Evolutionary conservation across 495 filamentous ascomycete genomes (phyloP).

Genomic region (Astrothelium subdiscretum): DNA sequence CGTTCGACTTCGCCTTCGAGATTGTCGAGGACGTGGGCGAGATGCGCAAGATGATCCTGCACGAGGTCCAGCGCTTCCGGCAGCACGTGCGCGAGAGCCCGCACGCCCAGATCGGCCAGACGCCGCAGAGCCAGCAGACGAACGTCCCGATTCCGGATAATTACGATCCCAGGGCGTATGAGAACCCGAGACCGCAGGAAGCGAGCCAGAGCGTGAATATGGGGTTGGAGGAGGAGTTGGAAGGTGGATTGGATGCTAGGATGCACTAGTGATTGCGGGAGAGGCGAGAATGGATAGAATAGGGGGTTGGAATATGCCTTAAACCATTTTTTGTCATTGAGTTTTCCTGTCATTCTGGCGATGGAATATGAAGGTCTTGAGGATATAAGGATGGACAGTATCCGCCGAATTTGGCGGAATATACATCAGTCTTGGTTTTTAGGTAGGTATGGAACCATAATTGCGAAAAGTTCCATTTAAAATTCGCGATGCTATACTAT

Average conservation of each 20-base stretch:
- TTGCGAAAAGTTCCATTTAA: background rate
- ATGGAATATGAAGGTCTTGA: no score
- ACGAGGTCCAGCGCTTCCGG: constrained; percentile 80
- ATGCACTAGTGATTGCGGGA: constrained; percentile 3
- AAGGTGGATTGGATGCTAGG: constrained; percentile 62
- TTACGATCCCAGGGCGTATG: constrained; percentile 60
- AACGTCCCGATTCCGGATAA: constrained; percentile 65
- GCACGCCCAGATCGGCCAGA: constrained; percentile 35
- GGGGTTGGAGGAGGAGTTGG: constrained; percentile 75
- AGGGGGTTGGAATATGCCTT: background rate
- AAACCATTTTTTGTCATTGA: no score
- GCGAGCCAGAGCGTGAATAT: constrained; percentile 39
- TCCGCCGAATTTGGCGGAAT: no score
- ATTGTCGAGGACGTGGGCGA: constrained; percentile 82
- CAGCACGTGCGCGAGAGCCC: constrained; percentile 52
- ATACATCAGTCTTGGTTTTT: no score
- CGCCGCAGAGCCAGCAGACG: constrained; percentile 32
- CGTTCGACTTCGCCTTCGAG: constrained; percentile 98
- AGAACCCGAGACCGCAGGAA: constrained; percentile 84
- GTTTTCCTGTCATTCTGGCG: no score
- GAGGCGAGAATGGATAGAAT: background rate
- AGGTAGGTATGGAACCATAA: background rate
- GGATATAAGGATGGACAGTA: no score
- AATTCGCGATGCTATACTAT: background rate
- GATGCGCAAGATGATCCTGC: constrained; percentile 95